Percentiles rank a stretch among this genome's conserved stretches.
These are phyloP conservation scores for Euphorbia corollata DNA, from an alignment of 441 rosid species.

Conservation along the genomic window DNA sequence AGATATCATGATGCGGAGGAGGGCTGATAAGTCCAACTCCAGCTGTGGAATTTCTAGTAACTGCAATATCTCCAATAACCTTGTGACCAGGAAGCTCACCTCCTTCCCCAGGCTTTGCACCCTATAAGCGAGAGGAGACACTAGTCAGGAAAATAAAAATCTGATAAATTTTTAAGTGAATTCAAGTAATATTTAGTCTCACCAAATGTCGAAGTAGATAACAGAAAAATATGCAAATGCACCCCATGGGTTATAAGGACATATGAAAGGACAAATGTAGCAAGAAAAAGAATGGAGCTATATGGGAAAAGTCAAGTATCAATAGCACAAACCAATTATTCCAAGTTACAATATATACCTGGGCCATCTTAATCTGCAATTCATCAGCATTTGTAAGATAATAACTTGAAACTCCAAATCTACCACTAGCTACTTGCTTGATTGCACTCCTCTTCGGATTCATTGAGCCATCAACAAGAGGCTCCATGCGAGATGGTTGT, in stretches of 20 bases:
- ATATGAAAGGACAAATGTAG: constrained; percentile 45
- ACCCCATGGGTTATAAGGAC: constrained; percentile 40
- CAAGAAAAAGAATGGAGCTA: constrained; percentile 42
- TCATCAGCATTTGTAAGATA: constrained; percentile 98
- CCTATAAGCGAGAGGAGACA: constrained; percentile 41
- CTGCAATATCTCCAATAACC: constrained; percentile 97
- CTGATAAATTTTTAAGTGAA: constrained; percentile 17
- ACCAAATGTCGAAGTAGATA: constrained; percentile 37
- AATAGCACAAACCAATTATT: constrained; percentile 10
- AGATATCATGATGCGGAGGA: constrained; percentile 99
- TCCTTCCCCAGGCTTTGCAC: constrained; percentile 99
- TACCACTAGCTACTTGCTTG: constrained; percentile 99
- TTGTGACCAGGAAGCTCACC: constrained; percentile 99
- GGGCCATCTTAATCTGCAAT: constrained; percentile 99
- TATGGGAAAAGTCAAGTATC: constrained; percentile 23
- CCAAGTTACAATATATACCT: constrained; percentile 44
- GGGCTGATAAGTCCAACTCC: constrained; percentile 99
- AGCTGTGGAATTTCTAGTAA: constrained; percentile 94
- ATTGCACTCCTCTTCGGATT: constrained; percentile 97
- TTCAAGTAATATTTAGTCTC: constrained; percentile 35
- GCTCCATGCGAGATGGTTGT: constrained; percentile 95
- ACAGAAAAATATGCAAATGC: constrained; percentile 45
- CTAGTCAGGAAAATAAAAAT: constrained; percentile 18
- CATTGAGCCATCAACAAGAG: constrained; percentile 85
- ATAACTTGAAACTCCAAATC: constrained; percentile 98